Conservation (phyloP, 139 green algal genomes). For the Deuterostichococcus epilithicus region DNA sequence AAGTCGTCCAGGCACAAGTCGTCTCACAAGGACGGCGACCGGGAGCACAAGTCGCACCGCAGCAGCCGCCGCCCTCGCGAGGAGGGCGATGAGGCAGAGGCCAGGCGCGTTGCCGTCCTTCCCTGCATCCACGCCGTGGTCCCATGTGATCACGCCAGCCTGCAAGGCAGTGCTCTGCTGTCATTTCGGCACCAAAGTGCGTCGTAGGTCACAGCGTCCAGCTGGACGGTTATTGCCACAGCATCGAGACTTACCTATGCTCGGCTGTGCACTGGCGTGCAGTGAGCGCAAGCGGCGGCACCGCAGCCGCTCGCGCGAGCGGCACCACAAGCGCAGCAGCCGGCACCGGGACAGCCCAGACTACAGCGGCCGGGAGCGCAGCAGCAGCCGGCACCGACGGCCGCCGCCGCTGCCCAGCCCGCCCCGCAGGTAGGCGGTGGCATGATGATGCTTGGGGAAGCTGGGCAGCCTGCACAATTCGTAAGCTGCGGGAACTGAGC, state of each 20-base stretch:
- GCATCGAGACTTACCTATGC: not conserved
- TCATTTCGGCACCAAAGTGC: too few species aligned
- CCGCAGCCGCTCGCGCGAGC: not conserved
- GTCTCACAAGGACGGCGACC: not conserved
- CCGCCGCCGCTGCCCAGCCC: not conserved
- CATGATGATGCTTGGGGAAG: too few species aligned
- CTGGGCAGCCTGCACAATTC: too few species aligned
- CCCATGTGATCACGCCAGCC: too few species aligned
- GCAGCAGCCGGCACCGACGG: constrained; percentile 7
- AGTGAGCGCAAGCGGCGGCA: constrained; percentile 1
- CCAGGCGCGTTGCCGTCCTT: not conserved
- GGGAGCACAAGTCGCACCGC: not conserved
- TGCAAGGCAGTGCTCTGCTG: too few species aligned
- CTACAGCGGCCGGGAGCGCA: constrained; percentile 1
- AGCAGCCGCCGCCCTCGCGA: too few species aligned
- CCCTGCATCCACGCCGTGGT: too few species aligned
- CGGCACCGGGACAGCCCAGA: not conserved
- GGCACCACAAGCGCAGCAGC: not conserved
- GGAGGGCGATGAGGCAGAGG: not conserved
- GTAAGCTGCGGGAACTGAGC: too few species aligned
- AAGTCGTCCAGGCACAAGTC: not conserved
- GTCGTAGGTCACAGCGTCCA: too few species aligned
- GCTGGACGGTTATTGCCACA: not conserved
- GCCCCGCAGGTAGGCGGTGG: constrained; percentile 1
- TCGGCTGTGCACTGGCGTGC: not conserved